phyloP scores from a whole-genome alignment of 495 filamentous ascomycete species.

The Penicillium macrosclerotiorum region DNA sequence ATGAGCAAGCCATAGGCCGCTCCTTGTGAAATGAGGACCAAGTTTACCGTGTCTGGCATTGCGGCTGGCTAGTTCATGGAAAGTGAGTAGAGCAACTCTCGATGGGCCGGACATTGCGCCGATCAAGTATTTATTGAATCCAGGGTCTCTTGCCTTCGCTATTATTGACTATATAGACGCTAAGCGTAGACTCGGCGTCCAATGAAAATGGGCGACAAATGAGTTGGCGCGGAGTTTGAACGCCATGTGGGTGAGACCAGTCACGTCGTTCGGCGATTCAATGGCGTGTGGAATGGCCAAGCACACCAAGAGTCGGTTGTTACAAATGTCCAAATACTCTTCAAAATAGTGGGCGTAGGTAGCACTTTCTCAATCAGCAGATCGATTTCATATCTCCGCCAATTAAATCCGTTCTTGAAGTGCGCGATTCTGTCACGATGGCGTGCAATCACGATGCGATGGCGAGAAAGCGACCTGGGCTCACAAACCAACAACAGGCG shows the following conservation, averaged over 20 bases:
- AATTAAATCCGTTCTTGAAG: background rate
- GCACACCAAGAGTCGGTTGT: too few species aligned
- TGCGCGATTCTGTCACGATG: conserved; percentile 2
- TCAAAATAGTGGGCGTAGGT: too few species aligned
- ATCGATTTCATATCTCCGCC: too few species aligned
- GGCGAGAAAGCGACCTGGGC: background rate
- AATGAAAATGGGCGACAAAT: background rate
- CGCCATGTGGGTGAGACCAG: background rate
- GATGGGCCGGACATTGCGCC: too few species aligned
- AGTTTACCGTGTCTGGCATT: background rate
- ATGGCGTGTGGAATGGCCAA: too few species aligned
- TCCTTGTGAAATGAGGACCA: conserved; percentile 35
- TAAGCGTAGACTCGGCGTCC: background rate
- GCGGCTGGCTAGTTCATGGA: too few species aligned
- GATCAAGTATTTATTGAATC: too few species aligned
- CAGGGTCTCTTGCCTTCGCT: too few species aligned
- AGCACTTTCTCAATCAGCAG: too few species aligned
- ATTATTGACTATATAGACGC: too few species aligned
- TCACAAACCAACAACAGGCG: background rate
- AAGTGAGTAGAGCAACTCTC: too few species aligned
- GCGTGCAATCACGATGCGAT: conserved; percentile 11
- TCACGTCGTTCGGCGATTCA: background rate
- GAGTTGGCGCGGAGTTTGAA: background rate
- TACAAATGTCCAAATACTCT: too few species aligned
- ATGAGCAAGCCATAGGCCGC: conserved; percentile 45